A percentile compares a stretch with the other conserved stretches of the same genome.
Conservation (phyloP, 768 basidiomycete genomes). For the Lactarius evosmus region DNA sequence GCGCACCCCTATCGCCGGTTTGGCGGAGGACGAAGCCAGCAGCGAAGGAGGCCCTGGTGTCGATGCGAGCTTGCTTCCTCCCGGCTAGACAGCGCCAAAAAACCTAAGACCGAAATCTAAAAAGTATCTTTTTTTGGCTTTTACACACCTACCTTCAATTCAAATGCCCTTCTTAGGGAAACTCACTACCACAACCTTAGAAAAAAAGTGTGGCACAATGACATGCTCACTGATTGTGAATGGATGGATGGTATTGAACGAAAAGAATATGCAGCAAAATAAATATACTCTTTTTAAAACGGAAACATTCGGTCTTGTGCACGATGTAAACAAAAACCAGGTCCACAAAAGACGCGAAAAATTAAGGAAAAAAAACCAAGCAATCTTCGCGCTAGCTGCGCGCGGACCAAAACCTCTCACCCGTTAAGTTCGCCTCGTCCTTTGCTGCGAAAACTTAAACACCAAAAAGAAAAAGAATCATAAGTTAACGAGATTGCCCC, state of each 20-base stretch:
- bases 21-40: slow-evolving; percentile 51
- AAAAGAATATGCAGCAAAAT: slow-evolving; percentile 24
- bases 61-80: slow-evolving; percentile 90
- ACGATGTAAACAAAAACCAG: neutral
- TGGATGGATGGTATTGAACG: slow-evolving; percentile 12
- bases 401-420: neutral
- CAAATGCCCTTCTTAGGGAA: neutral
- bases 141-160: neutral
- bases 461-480: slow-evolving; percentile 1
- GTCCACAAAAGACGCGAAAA: neutral
- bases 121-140: neutral
- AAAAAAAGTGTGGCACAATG: no score
- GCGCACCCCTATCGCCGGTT: slow-evolving; percentile 77
- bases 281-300: slow-evolving; percentile 10
- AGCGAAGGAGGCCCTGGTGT: slow-evolving; percentile 57
- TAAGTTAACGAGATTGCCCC: slow-evolving; percentile 17
- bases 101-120: neutral
- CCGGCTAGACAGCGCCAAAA: slow-evolving; percentile 53
- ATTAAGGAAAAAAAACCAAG: slow-evolving; percentile 3
- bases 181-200: no score
- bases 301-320: neutral
- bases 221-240: neutral
- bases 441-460: slow-evolving; percentile 1
- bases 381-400: neutral
- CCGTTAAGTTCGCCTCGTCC: neutral